Base-by-base conservation (phyloP, 2,329 filamentous ascomycete species). In the Tolypocladium nubicola region DNA sequence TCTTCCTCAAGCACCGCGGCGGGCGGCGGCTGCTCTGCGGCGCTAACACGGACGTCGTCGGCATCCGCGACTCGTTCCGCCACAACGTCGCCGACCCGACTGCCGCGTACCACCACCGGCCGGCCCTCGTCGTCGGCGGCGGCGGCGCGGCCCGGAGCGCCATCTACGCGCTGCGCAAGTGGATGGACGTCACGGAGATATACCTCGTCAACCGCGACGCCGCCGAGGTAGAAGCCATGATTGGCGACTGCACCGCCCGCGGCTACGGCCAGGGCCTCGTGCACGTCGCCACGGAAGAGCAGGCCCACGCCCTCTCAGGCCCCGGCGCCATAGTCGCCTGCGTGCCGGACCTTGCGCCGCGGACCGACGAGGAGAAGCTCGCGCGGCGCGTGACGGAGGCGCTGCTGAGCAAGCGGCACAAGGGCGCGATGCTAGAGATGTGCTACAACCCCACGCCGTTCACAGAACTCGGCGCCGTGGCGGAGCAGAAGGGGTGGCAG, bases 11-110 rank as follows among this genome's bases (percentile, higher is more conserved):
- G 26, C 70, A 75, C 52, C 74, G 76, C 19, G 70, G 76, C 52
- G 78, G 80, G 54, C 71, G 72, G 39, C 74, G 79, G 21, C 65
- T 79, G 52, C 83, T 83, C 62, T 84, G 87, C 70, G 89, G 89
- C 56, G 87, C 88, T 49, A 93, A 94, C 74, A 93, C 89, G 4
- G 89, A 94, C 71, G 88, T 87, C 59, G 79, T 90, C 57, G 89
- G 89, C 37, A 86, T 93, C 60, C 80, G 87, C 26, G 87, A 92
- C 66, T 82, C 86, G 4, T 88, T 93, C 63, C 71, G 78, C 53
- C 78, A 80, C 62, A 86, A 85, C 63, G 68, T 79, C 13, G 52
- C 71, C 7, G 65, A 75, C 55, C 71, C 79, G 16, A 74, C 76
- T 10, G 61, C 68, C 16, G 68, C 74, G 50, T 83, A 83, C 66